These are phyloP conservation scores for Parastagonospora avenae DNA, from an alignment of 2,329 filamentous ascomycete genomes.

Conservation along the genomic window DNA sequence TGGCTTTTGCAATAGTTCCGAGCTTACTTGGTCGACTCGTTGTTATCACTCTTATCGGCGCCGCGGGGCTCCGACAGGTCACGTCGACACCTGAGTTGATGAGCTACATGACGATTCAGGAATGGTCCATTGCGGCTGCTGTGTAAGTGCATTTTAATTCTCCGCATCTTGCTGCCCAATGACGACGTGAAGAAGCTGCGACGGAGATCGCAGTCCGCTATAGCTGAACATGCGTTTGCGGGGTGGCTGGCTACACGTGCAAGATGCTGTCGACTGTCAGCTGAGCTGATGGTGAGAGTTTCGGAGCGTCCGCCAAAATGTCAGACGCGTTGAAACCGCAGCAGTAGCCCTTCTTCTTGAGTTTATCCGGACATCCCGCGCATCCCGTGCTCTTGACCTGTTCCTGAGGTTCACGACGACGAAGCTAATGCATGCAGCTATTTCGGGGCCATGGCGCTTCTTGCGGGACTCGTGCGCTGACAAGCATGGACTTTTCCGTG, in stretches of 20 bases:
- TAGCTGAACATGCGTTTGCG: conserved; percentile 15
- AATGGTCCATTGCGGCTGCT: conserved; percentile 48
- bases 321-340: conserved; percentile 10
- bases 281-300: not conserved
- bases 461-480: conserved; percentile 46
- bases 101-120: conserved; percentile 41
- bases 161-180: conserved; percentile 5
- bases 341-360: not conserved
- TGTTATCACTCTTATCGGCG: conserved; percentile 46
- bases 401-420: conserved; percentile 17
- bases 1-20: conserved; percentile 51
- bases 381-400: conserved; percentile 12
- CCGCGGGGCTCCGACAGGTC: conserved; percentile 41
- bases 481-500: conserved; percentile 15
- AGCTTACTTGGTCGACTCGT: conserved; percentile 48
- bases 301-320: not conserved
- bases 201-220: not conserved
- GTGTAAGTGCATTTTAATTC: conserved; percentile 44
- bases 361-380: conserved; percentile 12
- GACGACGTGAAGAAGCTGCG: not conserved
- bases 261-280: not conserved
- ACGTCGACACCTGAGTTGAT: conserved; percentile 41
- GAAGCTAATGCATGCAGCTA: conserved; percentile 47
- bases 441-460: conserved; percentile 48
- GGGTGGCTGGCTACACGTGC: conserved; percentile 4